Evolutionary conservation across 1,139 yeast genomes (phyloP).

Genomic region (Starmera stellimalicola): DNA sequence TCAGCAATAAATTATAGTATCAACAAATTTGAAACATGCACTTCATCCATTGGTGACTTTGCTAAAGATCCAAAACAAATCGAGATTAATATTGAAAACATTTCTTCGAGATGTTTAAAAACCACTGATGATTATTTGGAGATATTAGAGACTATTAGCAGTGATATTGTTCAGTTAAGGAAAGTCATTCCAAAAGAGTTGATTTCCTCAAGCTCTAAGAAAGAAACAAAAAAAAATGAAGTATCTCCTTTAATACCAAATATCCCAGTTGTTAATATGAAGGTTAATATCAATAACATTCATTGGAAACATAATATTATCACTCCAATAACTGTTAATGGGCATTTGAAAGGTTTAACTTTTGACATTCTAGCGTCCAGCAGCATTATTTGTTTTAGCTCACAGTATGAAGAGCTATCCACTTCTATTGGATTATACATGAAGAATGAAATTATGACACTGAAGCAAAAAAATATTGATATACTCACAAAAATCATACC

Average conservation of each 20-base stretch:
- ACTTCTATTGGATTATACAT: background rate
- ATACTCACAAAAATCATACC: background rate
- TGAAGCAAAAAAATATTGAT: background rate
- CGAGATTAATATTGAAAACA: conserved; percentile 3
- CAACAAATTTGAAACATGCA: conserved; percentile 2
- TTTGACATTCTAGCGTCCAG: background rate
- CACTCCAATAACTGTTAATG: background rate
- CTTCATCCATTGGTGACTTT: conserved; percentile 1
- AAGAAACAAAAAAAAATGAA: background rate
- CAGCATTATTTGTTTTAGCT: background rate
- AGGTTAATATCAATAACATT: background rate
- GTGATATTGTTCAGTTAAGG: background rate
- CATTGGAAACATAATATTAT: conserved; percentile 2
- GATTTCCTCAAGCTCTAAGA: background rate
- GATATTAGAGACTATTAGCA: conserved; percentile 2
- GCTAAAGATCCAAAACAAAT: conserved; percentile 5
- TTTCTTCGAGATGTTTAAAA: conserved; percentile 4
- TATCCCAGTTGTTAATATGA: background rate
- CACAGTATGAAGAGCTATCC: background rate
- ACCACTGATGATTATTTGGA: conserved; percentile 4
- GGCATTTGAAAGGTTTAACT: background rate
- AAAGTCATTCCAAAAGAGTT: background rate
- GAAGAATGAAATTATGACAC: background rate
- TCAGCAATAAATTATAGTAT: conserved; percentile 6
- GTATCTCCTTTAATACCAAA: background rate